These are phyloP conservation scores for Luzula sylvatica DNA, from an alignment of 176 grass and related monocot species.

Conservation along the genomic window DNA sequence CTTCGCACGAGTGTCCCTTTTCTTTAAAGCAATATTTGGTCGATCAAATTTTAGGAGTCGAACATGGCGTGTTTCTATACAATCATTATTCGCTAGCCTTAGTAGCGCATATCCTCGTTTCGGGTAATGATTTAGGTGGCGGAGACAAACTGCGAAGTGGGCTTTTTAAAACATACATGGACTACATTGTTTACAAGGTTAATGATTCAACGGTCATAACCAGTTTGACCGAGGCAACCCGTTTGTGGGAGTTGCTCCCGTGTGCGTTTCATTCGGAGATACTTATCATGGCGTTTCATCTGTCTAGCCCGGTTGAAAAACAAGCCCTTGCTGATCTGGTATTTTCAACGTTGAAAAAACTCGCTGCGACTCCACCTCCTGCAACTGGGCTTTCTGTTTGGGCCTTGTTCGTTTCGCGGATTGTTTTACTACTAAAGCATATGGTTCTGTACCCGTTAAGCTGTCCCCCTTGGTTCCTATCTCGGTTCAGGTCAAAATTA, in stretches of 20 bases:
- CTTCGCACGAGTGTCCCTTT: conserved; percentile 44
- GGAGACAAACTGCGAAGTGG: conserved; percentile 39
- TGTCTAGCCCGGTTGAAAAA: conserved; percentile 49
- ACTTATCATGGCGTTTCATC: conserved; percentile 78
- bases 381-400: conserved; percentile 57
- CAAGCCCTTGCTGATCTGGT: conserved; percentile 35
- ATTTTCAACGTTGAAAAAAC: conserved; percentile 46
- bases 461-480: conserved; percentile 77
- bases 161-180: conserved; percentile 50
- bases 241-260: conserved; percentile 53
- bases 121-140: conserved; percentile 33
- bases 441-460: conserved; percentile 65
- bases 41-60: conserved; percentile 66
- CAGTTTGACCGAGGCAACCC: conserved; percentile 33
- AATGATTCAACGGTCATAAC: conserved; percentile 9
- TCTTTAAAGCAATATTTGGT: conserved; percentile 63
- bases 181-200: conserved; percentile 54
- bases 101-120: conserved; percentile 52
- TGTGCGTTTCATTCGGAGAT: conserved; percentile 87
- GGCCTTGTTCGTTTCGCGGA: conserved; percentile 68
- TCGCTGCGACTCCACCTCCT: conserved; percentile 32
- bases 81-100: conserved; percentile 68
- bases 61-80: conserved; percentile 63
- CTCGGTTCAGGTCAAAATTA: conserved; percentile 64
- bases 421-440: conserved; percentile 65